phyloP scores from a whole-genome alignment of 208 protist species.

The Herpetomonas samuelpessoai region DNA sequence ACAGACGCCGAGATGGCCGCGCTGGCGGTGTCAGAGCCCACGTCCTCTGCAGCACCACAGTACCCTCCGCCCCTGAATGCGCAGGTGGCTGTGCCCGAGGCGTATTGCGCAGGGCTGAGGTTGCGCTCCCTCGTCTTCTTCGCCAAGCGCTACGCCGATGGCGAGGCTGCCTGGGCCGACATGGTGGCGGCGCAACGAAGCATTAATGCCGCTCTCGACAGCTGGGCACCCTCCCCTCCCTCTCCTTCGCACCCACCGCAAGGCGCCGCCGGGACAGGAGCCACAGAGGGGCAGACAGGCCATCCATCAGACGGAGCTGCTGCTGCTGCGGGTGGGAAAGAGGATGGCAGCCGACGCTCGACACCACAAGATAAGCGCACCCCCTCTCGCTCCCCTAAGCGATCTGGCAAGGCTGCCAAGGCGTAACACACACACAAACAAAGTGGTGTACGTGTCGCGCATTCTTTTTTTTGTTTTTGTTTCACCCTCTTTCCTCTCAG shows the following conservation, averaged over 20 bases:
- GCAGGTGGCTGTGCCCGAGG: conserved; percentile 47
- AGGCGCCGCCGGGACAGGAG: background rate
- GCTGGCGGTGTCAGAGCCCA: conserved; percentile 7
- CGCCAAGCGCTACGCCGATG: conserved; percentile 21
- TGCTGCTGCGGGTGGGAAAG: too few relatives aligned
- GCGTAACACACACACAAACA: too few relatives aligned
- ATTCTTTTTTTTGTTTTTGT: too few relatives aligned
- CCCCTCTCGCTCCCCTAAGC: too few relatives aligned
- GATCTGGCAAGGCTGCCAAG: too few relatives aligned
- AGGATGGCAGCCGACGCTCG: too few relatives aligned
- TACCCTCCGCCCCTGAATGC: conserved; percentile 5
- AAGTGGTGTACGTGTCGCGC: too few relatives aligned
- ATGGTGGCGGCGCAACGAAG: conserved; percentile 47
- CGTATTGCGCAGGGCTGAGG: conserved; percentile 63
- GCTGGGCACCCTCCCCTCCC: conserved; percentile 8
- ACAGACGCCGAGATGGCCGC: conserved; percentile 57
- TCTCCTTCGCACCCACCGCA: background rate
- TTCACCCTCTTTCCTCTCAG: too few relatives aligned
- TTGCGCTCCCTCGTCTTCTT: conserved; percentile 50
- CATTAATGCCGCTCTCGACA: conserved; percentile 34
- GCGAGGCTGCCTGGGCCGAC: conserved; percentile 15
- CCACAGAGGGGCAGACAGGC: too few relatives aligned
- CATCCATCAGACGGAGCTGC: too few relatives aligned
- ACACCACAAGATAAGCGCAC: too few relatives aligned
- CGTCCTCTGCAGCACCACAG: background rate